phyloP scores from a whole-genome alignment of 208 protist genomes.

The Tritrichomonas foetus region DNA sequence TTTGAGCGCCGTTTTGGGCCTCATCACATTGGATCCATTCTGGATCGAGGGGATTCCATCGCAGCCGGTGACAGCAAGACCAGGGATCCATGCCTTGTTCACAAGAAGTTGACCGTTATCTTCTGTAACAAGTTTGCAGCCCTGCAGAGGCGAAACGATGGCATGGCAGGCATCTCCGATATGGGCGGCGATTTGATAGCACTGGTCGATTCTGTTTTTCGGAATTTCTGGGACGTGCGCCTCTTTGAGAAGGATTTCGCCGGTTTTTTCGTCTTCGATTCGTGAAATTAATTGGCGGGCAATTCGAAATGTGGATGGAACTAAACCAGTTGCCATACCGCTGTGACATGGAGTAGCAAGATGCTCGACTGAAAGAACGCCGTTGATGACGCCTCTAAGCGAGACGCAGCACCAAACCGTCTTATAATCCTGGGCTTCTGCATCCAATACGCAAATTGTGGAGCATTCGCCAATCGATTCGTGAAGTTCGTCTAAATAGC shows the following conservation, averaged over 20 bases:
- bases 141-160: constrained; percentile 53
- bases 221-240: constrained; percentile 77
- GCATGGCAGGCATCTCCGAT: constrained; percentile 48
- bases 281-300: constrained; percentile 69
- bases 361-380: constrained; percentile 68
- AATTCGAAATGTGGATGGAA: constrained; percentile 83
- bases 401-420: constrained; percentile 83
- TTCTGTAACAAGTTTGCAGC: constrained; percentile 55
- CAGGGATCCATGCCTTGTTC: constrained; percentile 78
- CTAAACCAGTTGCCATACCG: constrained; percentile 74
- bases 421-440: constrained; percentile 80
- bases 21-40: constrained; percentile 80
- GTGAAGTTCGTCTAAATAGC: constrained; percentile 67
- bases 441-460: constrained; percentile 83
- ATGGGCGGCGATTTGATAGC: constrained; percentile 52
- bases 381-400: constrained; percentile 73
- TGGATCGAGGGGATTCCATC: constrained; percentile 69
- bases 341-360: constrained; percentile 77
- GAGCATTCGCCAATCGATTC: constrained; percentile 67
- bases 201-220: constrained; percentile 58
- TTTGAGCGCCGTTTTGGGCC: constrained; percentile 73
- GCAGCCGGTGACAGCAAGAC: constrained; percentile 73
- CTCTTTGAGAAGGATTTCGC: constrained; percentile 67
- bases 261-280: constrained; percentile 78
- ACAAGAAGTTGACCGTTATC: constrained; percentile 69